Evolutionary conservation across 306 rosid species (phyloP), one percentile per base, ranked within the genome.

Genomic region (Rosa multiflora): DNA sequence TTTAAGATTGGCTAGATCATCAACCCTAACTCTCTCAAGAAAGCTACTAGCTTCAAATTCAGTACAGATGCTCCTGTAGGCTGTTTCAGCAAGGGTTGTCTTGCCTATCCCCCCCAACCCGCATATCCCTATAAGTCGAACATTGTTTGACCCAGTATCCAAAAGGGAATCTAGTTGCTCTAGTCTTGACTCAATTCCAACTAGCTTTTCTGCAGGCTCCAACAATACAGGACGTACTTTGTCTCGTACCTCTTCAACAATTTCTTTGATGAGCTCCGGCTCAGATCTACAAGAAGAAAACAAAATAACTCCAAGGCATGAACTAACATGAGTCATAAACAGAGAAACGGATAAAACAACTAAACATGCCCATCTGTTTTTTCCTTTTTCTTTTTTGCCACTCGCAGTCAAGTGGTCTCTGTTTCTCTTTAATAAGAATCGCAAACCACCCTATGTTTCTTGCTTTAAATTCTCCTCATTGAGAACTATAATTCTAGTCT

Each of bases 1-100:
- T 35, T 80, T 61, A 32, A 74, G 37, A 74, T 11, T 0, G 2
- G 53, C 18, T 39, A 67, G 69, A 8, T 51, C 70, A 1, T 51
- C 5, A 26, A 49, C 74, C 42, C 78, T 67, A 21, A 80, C 83
- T 14, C 53, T 4, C 0, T 63, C 47, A 37, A 63, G 46, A 44
- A 73, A 73, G 78, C 83, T 10, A 14, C 69, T 55, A 64, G 10
- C 67, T n/a, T 79, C 44, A 42, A 72, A 79, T 73, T 79, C 13
- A 7, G 49, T 40, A 4, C 10, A 39, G 4, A 61, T 79, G 67
- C 59, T 51, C 40, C 39, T 6, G 7, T 61, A 79, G 49, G 5
- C 3, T 4, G 11, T 49, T 11, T 59, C 18, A 3, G 82, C 48
- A 46, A 46, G 11, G 48, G 48, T 46, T 8, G 48, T 46, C 48